These are phyloP conservation scores for Tuber magnatum DNA, from an alignment of 495 filamentous ascomycete species.

Conservation along the genomic window DNA sequence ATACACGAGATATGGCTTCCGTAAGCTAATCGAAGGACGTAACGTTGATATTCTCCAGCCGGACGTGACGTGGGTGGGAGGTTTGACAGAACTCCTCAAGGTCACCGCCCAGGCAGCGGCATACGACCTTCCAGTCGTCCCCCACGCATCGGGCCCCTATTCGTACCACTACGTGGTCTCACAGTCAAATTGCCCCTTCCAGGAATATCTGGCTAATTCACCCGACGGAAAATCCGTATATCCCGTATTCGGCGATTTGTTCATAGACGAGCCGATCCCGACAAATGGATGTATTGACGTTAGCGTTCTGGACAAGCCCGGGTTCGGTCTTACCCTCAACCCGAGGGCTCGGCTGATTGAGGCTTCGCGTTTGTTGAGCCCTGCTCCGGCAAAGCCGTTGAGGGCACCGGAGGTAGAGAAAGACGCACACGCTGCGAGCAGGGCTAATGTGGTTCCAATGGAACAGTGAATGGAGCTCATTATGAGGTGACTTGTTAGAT, in stretches of 20 bases:
- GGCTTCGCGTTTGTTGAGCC: slow-evolving; percentile 61
- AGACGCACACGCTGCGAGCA: slow-evolving; percentile 22
- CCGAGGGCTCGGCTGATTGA: slow-evolving; percentile 70
- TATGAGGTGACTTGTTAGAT: slow-evolving; percentile 15
- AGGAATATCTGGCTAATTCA: slow-evolving; percentile 89
- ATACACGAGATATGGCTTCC: slow-evolving; percentile 86
- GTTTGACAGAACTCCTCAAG: slow-evolving; percentile 84
- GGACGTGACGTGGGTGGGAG: slow-evolving; percentile 94
- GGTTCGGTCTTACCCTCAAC: slow-evolving; percentile 82
- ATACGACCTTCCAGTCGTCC: slow-evolving; percentile 90
- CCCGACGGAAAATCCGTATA: slow-evolving; percentile 78
- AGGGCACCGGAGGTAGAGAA: slow-evolving; percentile 33
- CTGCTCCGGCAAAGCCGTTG: slow-evolving; percentile 59
- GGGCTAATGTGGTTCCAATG: slow-evolving; percentile 3
- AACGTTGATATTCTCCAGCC: slow-evolving; percentile 91
- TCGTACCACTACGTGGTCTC: slow-evolving; percentile 92
- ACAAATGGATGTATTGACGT: slow-evolving; percentile 71
- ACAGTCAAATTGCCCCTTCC: slow-evolving; percentile 83
- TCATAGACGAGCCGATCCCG: slow-evolving; percentile 84
- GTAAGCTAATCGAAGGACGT: slow-evolving; percentile 82
- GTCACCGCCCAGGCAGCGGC: slow-evolving; percentile 80
- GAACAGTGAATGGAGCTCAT: slow-evolving; percentile 17
- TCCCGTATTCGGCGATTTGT: slow-evolving; percentile 86
- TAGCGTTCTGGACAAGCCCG: slow-evolving; percentile 74
- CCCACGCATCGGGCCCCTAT: slow-evolving; percentile 85